A percentile compares a stretch with the other conserved stretches of the same genome.
Evolutionary conservation across 345 rosid species (phyloP).

Genomic region (Leavenworthia alabamica): DNA sequence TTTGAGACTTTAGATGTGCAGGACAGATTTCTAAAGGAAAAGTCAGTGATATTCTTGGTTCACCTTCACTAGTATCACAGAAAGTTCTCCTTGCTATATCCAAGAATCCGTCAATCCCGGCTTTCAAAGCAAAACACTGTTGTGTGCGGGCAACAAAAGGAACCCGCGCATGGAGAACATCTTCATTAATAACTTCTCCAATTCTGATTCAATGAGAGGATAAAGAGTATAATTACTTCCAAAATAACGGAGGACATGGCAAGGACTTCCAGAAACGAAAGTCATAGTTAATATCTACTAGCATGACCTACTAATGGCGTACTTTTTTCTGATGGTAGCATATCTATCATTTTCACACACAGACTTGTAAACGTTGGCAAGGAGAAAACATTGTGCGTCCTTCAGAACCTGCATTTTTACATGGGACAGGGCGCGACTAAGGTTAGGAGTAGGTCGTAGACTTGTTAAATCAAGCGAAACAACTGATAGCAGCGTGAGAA

Average conservation of each 20-base stretch:
- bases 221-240: conserved; percentile 1
- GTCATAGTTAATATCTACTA: background rate
- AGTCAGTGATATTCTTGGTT: conserved; percentile 12
- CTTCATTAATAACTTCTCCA: conserved; percentile 87
- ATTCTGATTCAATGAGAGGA: conserved; percentile 43
- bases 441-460: background rate
- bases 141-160: conserved; percentile 96
- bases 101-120: conserved; percentile 88
- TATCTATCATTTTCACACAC: conserved; percentile 72
- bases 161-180: conserved; percentile 91
- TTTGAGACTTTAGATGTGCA: conserved; percentile 16
- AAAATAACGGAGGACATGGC: background rate
- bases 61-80: conserved; percentile 97
- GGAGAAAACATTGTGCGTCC: conserved; percentile 82
- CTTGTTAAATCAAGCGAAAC: background rate
- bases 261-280: conserved; percentile 5
- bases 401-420: conserved; percentile 59
- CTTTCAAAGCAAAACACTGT: conserved; percentile 96
- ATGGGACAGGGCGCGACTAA: background rate
- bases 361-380: conserved; percentile 63
- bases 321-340: conserved; percentile 75
- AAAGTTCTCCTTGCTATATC: conserved; percentile 92
- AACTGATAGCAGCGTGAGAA: conserved; percentile 11
- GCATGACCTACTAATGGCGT: conserved; percentile 19
- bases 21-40: background rate